Conservation (phyloP, 495 filamentous ascomycete species). For the Apiosordaria backusii region DNA sequence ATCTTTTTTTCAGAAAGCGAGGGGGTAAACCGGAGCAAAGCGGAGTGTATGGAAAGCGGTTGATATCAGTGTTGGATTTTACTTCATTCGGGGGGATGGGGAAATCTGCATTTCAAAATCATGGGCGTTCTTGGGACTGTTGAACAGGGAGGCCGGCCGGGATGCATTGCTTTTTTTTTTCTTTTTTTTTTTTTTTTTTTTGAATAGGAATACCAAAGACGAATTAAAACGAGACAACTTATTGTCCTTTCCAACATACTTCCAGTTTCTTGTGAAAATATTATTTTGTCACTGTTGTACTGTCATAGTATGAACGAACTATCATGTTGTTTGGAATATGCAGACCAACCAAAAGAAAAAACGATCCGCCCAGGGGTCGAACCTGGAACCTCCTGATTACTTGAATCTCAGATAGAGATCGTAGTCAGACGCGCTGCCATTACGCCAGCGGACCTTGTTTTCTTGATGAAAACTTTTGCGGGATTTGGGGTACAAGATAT, state of each 20-base stretch:
- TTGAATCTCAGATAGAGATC: not conserved
- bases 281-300: not conserved
- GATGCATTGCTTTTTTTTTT: not conserved
- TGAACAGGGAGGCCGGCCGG: not conserved
- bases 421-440: conserved; percentile 14
- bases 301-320: too few relatives aligned
- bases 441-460: conserved; percentile 10
- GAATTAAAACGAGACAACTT: not conserved
- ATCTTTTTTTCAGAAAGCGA: not conserved
- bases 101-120: not conserved
- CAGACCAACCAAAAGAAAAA: not conserved
- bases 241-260: not conserved
- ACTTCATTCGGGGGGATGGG: not conserved
- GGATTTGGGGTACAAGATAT: not conserved
- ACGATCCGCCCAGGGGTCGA: conserved; percentile 14
- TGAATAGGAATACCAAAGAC: not conserved
- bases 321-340: too few relatives aligned
- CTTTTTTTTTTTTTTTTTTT: not conserved
- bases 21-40: not conserved
- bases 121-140: not conserved
- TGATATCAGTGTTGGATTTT: not conserved
- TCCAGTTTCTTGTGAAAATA: not conserved
- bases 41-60: not conserved
- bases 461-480: not conserved
- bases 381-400: conserved; percentile 12